Base-by-base conservation (phyloP, 495 filamentous ascomycete species). In the Talaromyces thailandensis region DNA sequence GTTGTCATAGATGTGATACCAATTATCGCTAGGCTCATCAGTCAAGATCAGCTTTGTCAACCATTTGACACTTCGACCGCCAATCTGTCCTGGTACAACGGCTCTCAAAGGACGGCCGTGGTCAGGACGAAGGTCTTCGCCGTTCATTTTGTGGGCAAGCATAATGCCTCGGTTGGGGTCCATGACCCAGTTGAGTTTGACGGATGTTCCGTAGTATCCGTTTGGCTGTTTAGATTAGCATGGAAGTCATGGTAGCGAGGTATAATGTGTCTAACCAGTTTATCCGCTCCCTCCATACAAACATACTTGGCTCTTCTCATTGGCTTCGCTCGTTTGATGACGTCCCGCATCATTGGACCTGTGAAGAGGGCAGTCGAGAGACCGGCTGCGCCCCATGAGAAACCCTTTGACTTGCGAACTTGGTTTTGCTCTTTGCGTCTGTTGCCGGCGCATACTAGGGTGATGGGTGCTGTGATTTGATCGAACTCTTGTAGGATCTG, bases 1-100 rank as follows among this genome's bases (percentile, higher is more conserved):
- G 65, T 98, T 98, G 68, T 98, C 93, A 68, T 95, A 91, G 60
- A 95, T 91, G 71, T 98, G 93, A 66, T 97, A 98, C 92, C 93
- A 96, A 66, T 96, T 96, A 57, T 93, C 88, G 68, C 91, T 96
- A 0, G 93, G 93, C 4, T 73, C 72, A 6, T 84, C 82, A 0
- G 92, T 94, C 55, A 97, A 67, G 31, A 93, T 88, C 57, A 98
- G 81, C 48, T 81, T 86, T 77, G 89, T 96, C 64, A 98, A 68
- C 93, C 93, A 98, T 73, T 98, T 98, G 28, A 98, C 93, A 72
- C 92, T 96, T 55, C 93, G 81, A 6, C 93, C 93, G 48, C 93
- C 93, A 64, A 98, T 97, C 73, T 96, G 92, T 4, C 93, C 92
- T 0, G 93, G 93, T 7, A 98, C 90, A 4, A 96, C 88, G 4